These are phyloP conservation scores for Globisporangium parvum DNA, from an alignment of 352 stramenopile genomes.

Conservation along the genomic window DNA sequence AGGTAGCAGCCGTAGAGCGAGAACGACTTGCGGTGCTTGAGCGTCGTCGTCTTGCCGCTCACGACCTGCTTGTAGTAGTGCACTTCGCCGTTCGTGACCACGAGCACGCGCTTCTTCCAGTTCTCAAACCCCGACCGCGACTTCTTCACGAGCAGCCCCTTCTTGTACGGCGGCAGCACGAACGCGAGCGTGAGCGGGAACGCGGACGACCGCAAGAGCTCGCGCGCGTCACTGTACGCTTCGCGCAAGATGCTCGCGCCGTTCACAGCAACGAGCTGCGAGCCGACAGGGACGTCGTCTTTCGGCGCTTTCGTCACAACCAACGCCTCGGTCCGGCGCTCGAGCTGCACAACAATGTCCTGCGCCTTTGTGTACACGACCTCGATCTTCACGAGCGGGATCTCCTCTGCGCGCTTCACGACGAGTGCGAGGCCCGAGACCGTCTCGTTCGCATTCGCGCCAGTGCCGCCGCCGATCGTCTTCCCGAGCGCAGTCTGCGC, in stretches of 20 bases:
- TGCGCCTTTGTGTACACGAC: constrained; percentile 53
- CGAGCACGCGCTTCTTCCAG: constrained; percentile 78
- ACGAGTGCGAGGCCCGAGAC: constrained; percentile 63
- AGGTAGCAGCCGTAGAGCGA: constrained; percentile 80
- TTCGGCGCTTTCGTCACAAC: constrained; percentile 53
- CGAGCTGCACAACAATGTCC: constrained; percentile 67
- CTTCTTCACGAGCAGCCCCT: constrained; percentile 76
- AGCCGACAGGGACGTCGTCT: constrained; percentile 51
- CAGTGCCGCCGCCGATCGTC: constrained; percentile 14
- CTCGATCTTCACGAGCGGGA: constrained; percentile 57
- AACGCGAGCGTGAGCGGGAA: constrained; percentile 75
- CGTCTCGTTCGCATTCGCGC: constrained; percentile 27
- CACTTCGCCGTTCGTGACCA: constrained; percentile 78
- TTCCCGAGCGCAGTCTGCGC: constrained; percentile 51
- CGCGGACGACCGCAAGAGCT: constrained; percentile 37
- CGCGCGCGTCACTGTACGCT: constrained; percentile 46
- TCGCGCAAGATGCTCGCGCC: constrained; percentile 56
- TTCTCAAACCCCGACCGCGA: constrained; percentile 83
- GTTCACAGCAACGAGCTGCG: constrained; percentile 66
- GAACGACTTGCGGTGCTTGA: constrained; percentile 84
- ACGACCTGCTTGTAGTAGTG: constrained; percentile 78
- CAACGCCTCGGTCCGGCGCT: constrained; percentile 68
- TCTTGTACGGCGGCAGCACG: constrained; percentile 78
- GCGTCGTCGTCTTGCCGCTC: constrained; percentile 25
- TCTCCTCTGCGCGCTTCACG: constrained; percentile 72